Evolutionary conservation across 1,139 yeast species (phyloP).

Genomic region (Kodamaea plutei): DNA sequence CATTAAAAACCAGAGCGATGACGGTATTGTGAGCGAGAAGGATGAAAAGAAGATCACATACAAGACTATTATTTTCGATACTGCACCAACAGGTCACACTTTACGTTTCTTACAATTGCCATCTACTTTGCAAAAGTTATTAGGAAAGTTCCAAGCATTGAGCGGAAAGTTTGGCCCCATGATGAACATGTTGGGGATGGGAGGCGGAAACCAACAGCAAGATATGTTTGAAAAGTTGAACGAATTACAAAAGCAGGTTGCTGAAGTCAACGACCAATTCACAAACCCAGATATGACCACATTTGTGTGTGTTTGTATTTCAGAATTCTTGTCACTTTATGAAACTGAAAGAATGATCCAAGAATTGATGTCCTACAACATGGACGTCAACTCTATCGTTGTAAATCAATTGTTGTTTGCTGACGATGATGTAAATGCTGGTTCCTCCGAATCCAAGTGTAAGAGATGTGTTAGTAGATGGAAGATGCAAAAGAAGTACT

Average conservation of each 20-base stretch:
- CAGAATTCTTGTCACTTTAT: slow-evolving; percentile 90
- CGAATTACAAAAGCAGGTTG: slow-evolving; percentile 77
- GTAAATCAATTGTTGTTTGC: slow-evolving; percentile 92
- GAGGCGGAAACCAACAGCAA: slow-evolving; percentile 56
- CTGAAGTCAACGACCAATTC: slow-evolving; percentile 89
- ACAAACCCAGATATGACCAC: slow-evolving; percentile 95
- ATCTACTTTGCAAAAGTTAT: slow-evolving; percentile 79
- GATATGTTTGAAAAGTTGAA: slow-evolving; percentile 80
- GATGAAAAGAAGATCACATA: slow-evolving; percentile 47
- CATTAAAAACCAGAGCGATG: slow-evolving; percentile 68
- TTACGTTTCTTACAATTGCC: slow-evolving; percentile 92
- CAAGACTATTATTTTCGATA: slow-evolving; percentile 90
- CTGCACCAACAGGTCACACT: slow-evolving; percentile 99
- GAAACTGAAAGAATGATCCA: slow-evolving; percentile 98
- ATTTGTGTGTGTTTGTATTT: slow-evolving; percentile 93
- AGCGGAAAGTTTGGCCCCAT: slow-evolving; percentile 89
- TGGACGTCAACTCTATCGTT: slow-evolving; percentile 94
- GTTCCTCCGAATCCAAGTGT: slow-evolving; percentile 48
- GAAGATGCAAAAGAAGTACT: slow-evolving; percentile 92
- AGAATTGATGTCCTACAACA: slow-evolving; percentile 87
- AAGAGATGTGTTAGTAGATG: slow-evolving; percentile 89
- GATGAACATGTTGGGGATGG: slow-evolving; percentile 72
- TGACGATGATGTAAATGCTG: slow-evolving; percentile 45
- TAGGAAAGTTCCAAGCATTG: slow-evolving; percentile 81
- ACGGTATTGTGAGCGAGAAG: slow-evolving; percentile 25